These are phyloP conservation scores for Phycomyces nitens DNA, from an alignment of 192 early-diverging fungal genomes.

Conservation along the genomic window DNA sequence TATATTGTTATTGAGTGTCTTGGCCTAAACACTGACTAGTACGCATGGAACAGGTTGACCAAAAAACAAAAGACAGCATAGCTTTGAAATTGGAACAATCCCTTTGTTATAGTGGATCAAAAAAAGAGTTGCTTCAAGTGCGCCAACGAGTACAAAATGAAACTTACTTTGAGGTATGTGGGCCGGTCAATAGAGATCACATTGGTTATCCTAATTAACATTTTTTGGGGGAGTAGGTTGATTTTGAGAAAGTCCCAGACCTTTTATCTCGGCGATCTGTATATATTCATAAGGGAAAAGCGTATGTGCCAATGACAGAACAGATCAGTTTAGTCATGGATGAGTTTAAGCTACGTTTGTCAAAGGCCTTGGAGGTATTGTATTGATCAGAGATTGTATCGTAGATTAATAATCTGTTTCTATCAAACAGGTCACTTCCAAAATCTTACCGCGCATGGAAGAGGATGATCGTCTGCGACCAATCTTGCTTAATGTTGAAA, in stretches of 20 bases:
- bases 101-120: background rate
- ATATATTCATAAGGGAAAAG: slow-evolving; percentile 59
- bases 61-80: slow-evolving; percentile 30
- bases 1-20: background rate
- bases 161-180: slow-evolving; percentile 42
- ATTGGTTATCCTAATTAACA: background rate
- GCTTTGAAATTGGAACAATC: slow-evolving; percentile 8
- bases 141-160: slow-evolving; percentile 28
- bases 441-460: slow-evolving; percentile 79
- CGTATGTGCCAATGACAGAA: slow-evolving; percentile 71
- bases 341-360: slow-evolving; percentile 69
- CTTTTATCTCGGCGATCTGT: slow-evolving; percentile 58
- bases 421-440: slow-evolving; percentile 56
- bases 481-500: slow-evolving; percentile 80
- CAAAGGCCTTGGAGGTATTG: slow-evolving; percentile 42
- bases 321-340: slow-evolving; percentile 68
- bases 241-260: slow-evolving; percentile 66
- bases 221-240: slow-evolving; percentile 41
- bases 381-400: slow-evolving; percentile 9
- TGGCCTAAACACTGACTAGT: too few relatives aligned
- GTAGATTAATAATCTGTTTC: slow-evolving; percentile 18
- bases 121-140: background rate
- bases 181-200: background rate
- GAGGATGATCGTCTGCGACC: slow-evolving; percentile 91
- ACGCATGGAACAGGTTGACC: slow-evolving; percentile 6